Percentiles rank a stretch among this genome's conserved stretches.
phyloP scores from a whole-genome alignment of 1,139 yeast genomes.

The Yamadazyma blattariae region DNA sequence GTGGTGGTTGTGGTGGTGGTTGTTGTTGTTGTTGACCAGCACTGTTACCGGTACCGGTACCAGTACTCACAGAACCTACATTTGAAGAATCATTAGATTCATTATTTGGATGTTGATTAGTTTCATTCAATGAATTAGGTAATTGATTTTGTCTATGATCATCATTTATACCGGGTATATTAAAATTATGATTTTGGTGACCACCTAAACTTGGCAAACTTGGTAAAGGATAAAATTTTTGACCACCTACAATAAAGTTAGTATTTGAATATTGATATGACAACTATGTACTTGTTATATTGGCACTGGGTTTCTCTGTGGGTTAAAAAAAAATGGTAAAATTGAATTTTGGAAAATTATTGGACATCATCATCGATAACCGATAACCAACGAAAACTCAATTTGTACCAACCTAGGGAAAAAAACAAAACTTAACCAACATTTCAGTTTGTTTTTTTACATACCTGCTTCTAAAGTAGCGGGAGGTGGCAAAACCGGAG shows the following conservation, averaged over 20 bases:
- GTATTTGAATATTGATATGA: too few species aligned
- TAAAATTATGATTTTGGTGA: constrained; percentile 45
- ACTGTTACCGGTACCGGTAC: constrained; percentile 2
- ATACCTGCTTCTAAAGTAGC: constrained; percentile 51
- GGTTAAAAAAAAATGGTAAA: too few species aligned
- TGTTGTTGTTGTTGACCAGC: constrained; percentile 3
- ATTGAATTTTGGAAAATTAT: too few species aligned
- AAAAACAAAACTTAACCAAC: too few species aligned
- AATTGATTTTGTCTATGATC: constrained; percentile 9
- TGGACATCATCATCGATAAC: too few species aligned
- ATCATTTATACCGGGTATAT: constrained; percentile 45
- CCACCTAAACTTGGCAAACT: constrained; percentile 51
- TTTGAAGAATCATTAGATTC: background rate
- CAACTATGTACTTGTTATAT: too few species aligned
- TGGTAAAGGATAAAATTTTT: constrained; percentile 50
- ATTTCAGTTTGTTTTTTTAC: too few species aligned
- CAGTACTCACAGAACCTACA: too few species aligned
- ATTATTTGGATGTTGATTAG: background rate
- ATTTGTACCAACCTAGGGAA: too few species aligned
- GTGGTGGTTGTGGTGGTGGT: constrained; percentile 4
- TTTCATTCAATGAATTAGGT: background rate
- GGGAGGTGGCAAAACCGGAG: constrained; percentile 58
- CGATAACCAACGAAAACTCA: too few species aligned
- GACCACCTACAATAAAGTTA: constrained; percentile 41
- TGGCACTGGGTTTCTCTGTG: too few species aligned